Percentiles rank a stretch among this genome's conserved stretches.
These are phyloP conservation scores for Exophiala alcalophila DNA, from an alignment of 2,329 filamentous ascomycete genomes.

Conservation along the genomic window DNA sequence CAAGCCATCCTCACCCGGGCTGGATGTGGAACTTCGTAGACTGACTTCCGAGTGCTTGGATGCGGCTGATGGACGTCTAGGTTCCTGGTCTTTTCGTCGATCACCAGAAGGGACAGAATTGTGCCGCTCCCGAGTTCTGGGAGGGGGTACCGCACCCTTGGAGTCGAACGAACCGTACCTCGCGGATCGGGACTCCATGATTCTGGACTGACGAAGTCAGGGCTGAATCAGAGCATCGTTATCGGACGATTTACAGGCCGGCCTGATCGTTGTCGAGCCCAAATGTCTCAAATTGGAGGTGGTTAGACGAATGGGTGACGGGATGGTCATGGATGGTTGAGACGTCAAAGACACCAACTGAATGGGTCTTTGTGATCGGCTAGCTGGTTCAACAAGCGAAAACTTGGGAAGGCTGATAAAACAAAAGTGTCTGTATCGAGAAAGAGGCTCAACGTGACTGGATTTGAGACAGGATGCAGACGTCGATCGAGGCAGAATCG, in stretches of 20 bases:
- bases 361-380: slow-evolving; percentile 22
- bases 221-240: slow-evolving; percentile 14
- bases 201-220: slow-evolving; percentile 11
- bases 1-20: slow-evolving; percentile 17
- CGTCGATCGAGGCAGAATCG: slow-evolving; percentile 16
- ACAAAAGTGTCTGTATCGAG: too few relatives aligned
- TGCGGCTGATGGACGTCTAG: slow-evolving; percentile 21
- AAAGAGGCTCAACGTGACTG: background rate
- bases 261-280: slow-evolving; percentile 8
- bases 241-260: slow-evolving; percentile 6
- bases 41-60: slow-evolving; percentile 20
- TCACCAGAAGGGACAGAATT: slow-evolving; percentile 27
- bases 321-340: slow-evolving; percentile 22
- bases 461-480: slow-evolving; percentile 4
- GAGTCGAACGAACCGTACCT: slow-evolving; percentile 30
- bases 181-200: slow-evolving; percentile 28
- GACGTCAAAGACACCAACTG: slow-evolving; percentile 24
- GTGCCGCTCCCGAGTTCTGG: slow-evolving; percentile 27
- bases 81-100: slow-evolving; percentile 24
- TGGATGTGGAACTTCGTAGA: slow-evolving; percentile 23
- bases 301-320: slow-evolving; percentile 6
- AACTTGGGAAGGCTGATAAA: too few relatives aligned
- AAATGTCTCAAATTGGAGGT: slow-evolving; percentile 3
- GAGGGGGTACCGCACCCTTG: slow-evolving; percentile 19
- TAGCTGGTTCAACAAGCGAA: too few relatives aligned